These are phyloP conservation scores for Salvia miltiorrhiza DNA, from an alignment of 257 asterid species.

Conservation along the genomic window DNA sequence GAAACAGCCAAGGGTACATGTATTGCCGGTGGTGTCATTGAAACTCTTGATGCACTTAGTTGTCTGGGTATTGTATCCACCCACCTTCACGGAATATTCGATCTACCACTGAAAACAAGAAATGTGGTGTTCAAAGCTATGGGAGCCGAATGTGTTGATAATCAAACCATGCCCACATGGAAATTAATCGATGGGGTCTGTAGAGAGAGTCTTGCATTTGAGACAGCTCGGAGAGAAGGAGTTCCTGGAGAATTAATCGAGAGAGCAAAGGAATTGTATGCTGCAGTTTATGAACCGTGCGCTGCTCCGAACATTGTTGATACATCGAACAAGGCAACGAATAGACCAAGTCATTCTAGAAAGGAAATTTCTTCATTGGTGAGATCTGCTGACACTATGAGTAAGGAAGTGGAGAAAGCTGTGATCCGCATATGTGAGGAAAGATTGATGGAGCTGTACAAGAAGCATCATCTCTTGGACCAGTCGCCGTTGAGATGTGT, in stretches of 20 bases:
- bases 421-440: constrained; percentile 44
- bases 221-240: constrained; percentile 93
- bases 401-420: constrained; percentile 52
- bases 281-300: constrained; percentile 40
- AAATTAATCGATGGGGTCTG: constrained; percentile 79
- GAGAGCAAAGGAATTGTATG: constrained; percentile 74
- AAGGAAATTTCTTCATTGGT: constrained; percentile 24
- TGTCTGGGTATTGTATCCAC: constrained; percentile 91
- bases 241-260: constrained; percentile 59
- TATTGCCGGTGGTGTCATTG: constrained; percentile 93
- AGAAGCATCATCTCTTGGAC: constrained; percentile 30
- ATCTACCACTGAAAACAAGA: constrained; percentile 56
- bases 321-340: constrained; percentile 14
- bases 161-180: constrained; percentile 82
- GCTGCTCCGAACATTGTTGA: constrained; percentile 15
- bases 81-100: constrained; percentile 93
- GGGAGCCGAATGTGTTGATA: constrained; percentile 63
- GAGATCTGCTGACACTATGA: constrained; percentile 29
- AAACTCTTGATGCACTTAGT: constrained; percentile 61
- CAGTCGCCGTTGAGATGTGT: constrained; percentile 44
- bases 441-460: constrained; percentile 32
- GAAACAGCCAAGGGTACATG: constrained; percentile 99
- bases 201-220: constrained; percentile 95
- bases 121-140: constrained; percentile 69
- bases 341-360: constrained; percentile 18